These are phyloP conservation scores for Trichaptum fuscoviolaceum DNA, from an alignment of 768 basidiomycete species.

Conservation along the genomic window DNA sequence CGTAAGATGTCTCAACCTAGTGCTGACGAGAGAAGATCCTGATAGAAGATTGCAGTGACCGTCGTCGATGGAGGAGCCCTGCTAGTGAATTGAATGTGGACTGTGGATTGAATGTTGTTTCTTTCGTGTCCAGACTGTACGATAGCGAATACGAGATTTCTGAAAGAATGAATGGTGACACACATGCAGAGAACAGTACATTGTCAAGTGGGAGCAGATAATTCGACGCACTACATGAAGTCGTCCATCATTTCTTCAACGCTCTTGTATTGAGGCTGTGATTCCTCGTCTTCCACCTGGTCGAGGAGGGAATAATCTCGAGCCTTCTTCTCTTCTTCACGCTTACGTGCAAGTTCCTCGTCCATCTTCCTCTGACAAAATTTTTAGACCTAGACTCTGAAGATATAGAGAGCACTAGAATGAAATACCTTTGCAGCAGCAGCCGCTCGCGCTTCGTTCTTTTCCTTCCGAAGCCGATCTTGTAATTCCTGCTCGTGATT, in stretches of 20 bases:
- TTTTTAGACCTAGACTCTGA: too few species aligned
- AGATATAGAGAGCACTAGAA: neutral
- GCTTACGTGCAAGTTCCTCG: slow-evolving; percentile 59
- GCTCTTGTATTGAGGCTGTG: slow-evolving; percentile 40
- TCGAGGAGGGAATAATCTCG: slow-evolving; percentile 78
- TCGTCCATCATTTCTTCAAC: slow-evolving; percentile 81
- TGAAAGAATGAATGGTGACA: too few species aligned
- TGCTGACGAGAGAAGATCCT: too few species aligned
- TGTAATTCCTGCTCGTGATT: slow-evolving; percentile 88
- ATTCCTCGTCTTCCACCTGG: slow-evolving; percentile 12
- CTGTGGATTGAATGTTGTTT: too few species aligned
- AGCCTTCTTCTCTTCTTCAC: slow-evolving; percentile 85
- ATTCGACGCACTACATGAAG: slow-evolving; percentile 55
- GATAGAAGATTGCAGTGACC: neutral
- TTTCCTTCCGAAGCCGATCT: slow-evolving; percentile 77
- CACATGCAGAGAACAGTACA: too few species aligned
- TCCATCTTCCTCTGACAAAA: slow-evolving; percentile 30
- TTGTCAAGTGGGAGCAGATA: too few species aligned
- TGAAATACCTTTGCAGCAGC: slow-evolving; percentile 73
- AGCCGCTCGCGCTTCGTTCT: slow-evolving; percentile 50
- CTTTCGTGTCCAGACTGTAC: too few species aligned
- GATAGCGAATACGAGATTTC: too few species aligned
- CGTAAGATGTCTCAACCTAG: neutral
- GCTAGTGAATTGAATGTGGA: neutral
- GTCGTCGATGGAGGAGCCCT: slow-evolving; percentile 3